A percentile compares a stretch with the other conserved stretches of the same genome.
Conservation (phyloP, 352 stramenopile species). For the Aphanomyces astaci region DNA sequence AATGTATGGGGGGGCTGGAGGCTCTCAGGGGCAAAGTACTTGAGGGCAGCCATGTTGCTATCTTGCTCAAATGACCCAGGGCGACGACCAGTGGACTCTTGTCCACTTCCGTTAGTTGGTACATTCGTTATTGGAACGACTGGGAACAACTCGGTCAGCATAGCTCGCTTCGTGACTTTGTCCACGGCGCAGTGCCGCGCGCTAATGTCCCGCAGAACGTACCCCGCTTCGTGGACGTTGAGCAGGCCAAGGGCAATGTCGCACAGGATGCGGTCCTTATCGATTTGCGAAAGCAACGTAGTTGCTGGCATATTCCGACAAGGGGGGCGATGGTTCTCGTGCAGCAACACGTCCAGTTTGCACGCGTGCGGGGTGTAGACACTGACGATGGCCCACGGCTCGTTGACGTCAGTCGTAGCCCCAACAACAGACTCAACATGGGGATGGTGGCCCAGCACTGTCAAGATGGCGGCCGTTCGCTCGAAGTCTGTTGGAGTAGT, state of each 20-base stretch:
- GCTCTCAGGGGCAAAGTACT: conserved; percentile 79
- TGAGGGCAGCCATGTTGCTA: conserved; percentile 44
- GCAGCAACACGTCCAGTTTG: conserved; percentile 60
- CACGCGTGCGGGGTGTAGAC: conserved; percentile 56
- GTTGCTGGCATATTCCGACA: conserved; percentile 31
- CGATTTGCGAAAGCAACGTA: no score
- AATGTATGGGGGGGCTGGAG: conserved; percentile 63
- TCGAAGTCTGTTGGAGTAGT: no score
- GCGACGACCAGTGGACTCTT: conserved; percentile 47
- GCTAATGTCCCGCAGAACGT: conserved; percentile 74
- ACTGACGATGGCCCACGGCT: conserved; percentile 56
- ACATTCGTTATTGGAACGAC: conserved; percentile 51
- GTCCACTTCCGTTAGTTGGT: no score
- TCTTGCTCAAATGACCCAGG: conserved; percentile 44
- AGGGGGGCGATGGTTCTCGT: conserved; percentile 31
- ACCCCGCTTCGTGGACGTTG: conserved; percentile 80
- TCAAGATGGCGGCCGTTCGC: conserved; percentile 63
- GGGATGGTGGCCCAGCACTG: conserved; percentile 75
- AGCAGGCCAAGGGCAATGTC: conserved; percentile 60
- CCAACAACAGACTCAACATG: conserved; percentile 71
- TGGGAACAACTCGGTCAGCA: conserved; percentile 71
- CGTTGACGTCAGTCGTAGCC: conserved; percentile 56
- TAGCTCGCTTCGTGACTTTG: conserved; percentile 37
- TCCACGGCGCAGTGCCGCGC: conserved; percentile 72
- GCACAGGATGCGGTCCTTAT: conserved; percentile 64